A percentile compares a stretch with the other conserved stretches of the same genome.
Evolutionary conservation across 108 stramenopile species (phyloP).

Genomic region (Mediolabrus comicus): DNA sequence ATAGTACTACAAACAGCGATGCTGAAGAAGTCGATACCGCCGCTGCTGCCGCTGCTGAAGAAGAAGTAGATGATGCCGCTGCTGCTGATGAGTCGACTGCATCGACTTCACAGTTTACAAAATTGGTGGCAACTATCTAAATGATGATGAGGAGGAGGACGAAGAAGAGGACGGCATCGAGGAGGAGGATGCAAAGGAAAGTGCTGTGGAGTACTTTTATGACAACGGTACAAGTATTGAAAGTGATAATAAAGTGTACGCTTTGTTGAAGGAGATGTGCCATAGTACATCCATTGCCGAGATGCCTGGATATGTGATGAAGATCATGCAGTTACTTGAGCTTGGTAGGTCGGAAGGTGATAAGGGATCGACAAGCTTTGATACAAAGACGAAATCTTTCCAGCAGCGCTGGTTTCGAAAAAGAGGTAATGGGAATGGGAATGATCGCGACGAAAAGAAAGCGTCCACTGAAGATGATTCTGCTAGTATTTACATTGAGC

Average conservation of each 20-base stretch:
- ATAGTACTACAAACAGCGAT: too few species aligned
- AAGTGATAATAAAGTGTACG: background rate
- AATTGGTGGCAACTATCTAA: too few species aligned
- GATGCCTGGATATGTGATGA: background rate
- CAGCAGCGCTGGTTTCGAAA: conserved; percentile 7
- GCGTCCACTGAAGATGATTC: background rate
- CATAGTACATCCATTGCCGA: background rate
- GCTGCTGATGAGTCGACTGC: too few species aligned
- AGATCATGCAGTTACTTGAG: conserved; percentile 14
- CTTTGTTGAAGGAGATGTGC: background rate
- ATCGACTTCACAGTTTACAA: too few species aligned
- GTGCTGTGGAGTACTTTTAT: too few species aligned
- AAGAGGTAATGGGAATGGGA: background rate
- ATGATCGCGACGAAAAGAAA: background rate
- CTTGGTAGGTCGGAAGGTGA: conserved; percentile 12
- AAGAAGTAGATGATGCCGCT: too few species aligned
- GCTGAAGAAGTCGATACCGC: too few species aligned
- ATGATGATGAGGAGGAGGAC: too few species aligned
- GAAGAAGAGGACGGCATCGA: too few species aligned
- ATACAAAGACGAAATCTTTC: conserved; percentile 1
- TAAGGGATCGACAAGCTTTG: background rate
- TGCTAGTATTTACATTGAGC: background rate
- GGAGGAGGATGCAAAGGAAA: too few species aligned
- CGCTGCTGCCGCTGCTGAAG: too few species aligned
- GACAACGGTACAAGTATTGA: too few species aligned